Base-by-base conservation (phyloP, 1,284 basidiomycete genomes). In the Puccinia horiana region DNA sequence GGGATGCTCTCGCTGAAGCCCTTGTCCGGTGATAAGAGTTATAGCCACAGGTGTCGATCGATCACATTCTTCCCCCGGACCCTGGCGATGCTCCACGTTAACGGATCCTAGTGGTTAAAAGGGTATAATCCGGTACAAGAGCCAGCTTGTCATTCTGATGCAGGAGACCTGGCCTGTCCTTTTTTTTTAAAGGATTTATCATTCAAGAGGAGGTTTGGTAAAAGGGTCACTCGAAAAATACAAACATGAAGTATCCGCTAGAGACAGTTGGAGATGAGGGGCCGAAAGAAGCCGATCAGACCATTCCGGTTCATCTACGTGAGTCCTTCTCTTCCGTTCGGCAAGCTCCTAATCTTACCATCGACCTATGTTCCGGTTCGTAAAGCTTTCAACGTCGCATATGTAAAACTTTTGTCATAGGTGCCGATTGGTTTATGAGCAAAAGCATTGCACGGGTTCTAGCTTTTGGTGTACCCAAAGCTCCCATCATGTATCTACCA, bases 271-370 rank as follows among this genome's bases (percentile, higher is more conserved):
- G 49, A 40, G 35, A 74, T 52, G 72, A 74, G 44, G 63, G 72
- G 72, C n/a, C 8, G 72, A 56, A 74, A 73, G 47, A n/a, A 16
- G 72, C 47, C 23, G 52, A 74, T 74, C 47, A 49, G 49, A 20
- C 35, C 29, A 56, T 40, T 49, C 42, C 44, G 47, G 44, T 49
- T 6, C 37, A 67, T 40, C 61, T 35, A 35, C 37, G 14, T 42
- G 35, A 3, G 42, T 42, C 65, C 37, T 63, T 35, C 16, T 37
- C 61, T 6, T 16, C 61, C 35, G 26, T 35, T 29, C 44, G 69
- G n/a, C 32, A 44, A 72, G 69, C 69, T 72, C 69, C 69, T 72
- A 44, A 72, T 72, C 69, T 47, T 11, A 49, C 47, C 69, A 49
- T 72, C 44, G 32, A 29, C 65, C 69, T n/a, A 40, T 18, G n/a